phyloP scores from a whole-genome alignment of 805 yeast species.

The Spathaspora gorwiae region DNA sequence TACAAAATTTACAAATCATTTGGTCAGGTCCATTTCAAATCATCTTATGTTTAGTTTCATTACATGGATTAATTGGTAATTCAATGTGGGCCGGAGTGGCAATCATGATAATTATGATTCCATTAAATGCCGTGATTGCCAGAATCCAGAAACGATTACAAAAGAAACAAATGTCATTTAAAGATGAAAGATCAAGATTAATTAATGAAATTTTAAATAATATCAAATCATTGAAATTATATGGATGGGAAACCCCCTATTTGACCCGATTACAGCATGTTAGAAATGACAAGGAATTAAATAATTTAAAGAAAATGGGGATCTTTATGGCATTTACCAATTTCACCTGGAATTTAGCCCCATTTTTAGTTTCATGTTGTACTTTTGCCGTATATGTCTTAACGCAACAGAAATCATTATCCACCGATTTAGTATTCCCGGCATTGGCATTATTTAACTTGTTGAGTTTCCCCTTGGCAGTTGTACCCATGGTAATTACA shows the following conservation, averaged over 20 bases:
- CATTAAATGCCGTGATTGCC: slow-evolving; percentile 69
- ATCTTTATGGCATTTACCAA: slow-evolving; percentile 62
- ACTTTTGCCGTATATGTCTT: slow-evolving; percentile 81
- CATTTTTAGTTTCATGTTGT: slow-evolving; percentile 82
- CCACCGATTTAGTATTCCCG: slow-evolving; percentile 89
- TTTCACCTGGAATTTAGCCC: slow-evolving; percentile 81
- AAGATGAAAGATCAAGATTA: slow-evolving; percentile 88
- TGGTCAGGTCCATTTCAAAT: slow-evolving; percentile 96
- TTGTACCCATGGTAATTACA: slow-evolving; percentile 86
- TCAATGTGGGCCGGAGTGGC: slow-evolving; percentile 97
- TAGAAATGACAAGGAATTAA: slow-evolving; percentile 82
- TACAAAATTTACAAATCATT: slow-evolving; percentile 70
- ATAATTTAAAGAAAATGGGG: slow-evolving; percentile 71
- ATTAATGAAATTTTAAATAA: slow-evolving; percentile 86
- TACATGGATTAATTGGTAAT: slow-evolving; percentile 70
- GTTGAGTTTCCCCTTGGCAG: slow-evolving; percentile 85
- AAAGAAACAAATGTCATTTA: slow-evolving; percentile 79
- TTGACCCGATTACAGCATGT: slow-evolving; percentile 67
- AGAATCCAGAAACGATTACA: slow-evolving; percentile 67
- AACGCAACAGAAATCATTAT: slow-evolving; percentile 54
- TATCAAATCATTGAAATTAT: slow-evolving; percentile 86
- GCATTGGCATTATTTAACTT: slow-evolving; percentile 85
- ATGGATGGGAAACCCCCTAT: slow-evolving; percentile 94
- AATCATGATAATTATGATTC: slow-evolving; percentile 73
- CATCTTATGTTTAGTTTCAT: slow-evolving; percentile 64